Base-by-base conservation (phyloP, 495 filamentous ascomycete genomes). In the Astrocystis sublimbata region DNA sequence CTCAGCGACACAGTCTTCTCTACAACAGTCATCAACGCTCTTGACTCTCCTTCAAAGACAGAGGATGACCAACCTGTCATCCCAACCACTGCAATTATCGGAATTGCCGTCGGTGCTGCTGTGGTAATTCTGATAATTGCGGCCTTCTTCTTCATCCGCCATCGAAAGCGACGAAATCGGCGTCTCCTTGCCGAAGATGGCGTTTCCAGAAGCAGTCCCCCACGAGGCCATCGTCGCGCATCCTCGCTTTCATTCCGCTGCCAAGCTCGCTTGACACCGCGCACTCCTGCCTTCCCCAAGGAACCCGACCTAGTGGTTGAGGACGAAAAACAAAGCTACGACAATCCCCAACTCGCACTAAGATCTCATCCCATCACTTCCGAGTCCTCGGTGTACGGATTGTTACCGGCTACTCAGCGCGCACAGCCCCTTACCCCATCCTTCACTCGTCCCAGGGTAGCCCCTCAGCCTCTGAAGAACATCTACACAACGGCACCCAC, bases 1-100 rank as follows among this genome's bases (percentile, higher is more conserved):
- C 58, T 84, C 19, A 77, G 76, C 60, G 81, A 78, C 40, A 79
- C 76, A 10, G 53, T 84, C 58, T 84, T 85, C 60, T 74, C 79
- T 21, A 60, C 45, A 1, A 68, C 66, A 3, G 42, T n/a, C 10
- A 73, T 83, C 51, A 74, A 65, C 53, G 75, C 83, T 17, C 72
- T 78, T 61, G 74, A 80, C 49, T 74, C 77, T 15, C 26, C 47
- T 21, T 26, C 64, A 1, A 65, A 60, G 0, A n/a, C 57, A 4
- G 38, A 68, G 19, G 57, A 64, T 0, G 35, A 61, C 6, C 45
- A 68, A 31, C 31, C 72, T 12, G 1, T 49, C 10, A 35, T 79
- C 3, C 54, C 73, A 0, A 65, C 63, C n/a, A 62, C 73, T 31
- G 66, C 68, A 15, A 77, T 81, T 38, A 68, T 69, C 26, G 77